These are phyloP conservation scores for Vigna unguiculata DNA, from an alignment of 306 rosid genomes.

Conservation along the genomic window DNA sequence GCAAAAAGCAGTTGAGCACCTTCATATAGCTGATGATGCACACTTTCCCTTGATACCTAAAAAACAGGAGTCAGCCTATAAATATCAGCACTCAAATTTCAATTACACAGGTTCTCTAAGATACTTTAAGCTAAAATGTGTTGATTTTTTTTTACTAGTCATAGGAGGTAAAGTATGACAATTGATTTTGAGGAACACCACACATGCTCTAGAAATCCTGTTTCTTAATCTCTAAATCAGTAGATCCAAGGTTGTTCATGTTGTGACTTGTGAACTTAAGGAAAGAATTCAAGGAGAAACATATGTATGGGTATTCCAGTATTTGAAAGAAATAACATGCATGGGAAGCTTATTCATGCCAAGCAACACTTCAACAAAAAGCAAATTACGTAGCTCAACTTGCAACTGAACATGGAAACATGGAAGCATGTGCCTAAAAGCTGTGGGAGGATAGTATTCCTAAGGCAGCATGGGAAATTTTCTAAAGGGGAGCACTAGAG, in stretches of 20 bases:
- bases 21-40: constrained; percentile 67
- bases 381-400: not conserved
- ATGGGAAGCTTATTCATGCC: not conserved
- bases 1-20: constrained; percentile 63
- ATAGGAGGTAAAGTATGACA: not conserved
- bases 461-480: not conserved
- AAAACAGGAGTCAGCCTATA: constrained; percentile 41
- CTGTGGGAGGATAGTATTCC: not conserved
- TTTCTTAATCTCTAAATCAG: not conserved
- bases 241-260: not conserved
- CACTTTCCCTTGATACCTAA: constrained; percentile 81
- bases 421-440: not conserved
- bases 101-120: not conserved
- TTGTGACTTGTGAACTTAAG: not conserved
- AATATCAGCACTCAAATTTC: constrained; percentile 38
- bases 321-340: not conserved
- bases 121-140: not conserved
- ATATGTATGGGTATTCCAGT: not conserved
- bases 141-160: not conserved
- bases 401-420: not conserved
- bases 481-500: not conserved
- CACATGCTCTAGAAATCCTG: not conserved
- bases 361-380: not conserved
- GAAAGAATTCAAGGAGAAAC: not conserved
- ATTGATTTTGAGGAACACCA: not conserved